Conservation (phyloP, 139 green algal species). For the Axilococcus clingmanii region DNA sequence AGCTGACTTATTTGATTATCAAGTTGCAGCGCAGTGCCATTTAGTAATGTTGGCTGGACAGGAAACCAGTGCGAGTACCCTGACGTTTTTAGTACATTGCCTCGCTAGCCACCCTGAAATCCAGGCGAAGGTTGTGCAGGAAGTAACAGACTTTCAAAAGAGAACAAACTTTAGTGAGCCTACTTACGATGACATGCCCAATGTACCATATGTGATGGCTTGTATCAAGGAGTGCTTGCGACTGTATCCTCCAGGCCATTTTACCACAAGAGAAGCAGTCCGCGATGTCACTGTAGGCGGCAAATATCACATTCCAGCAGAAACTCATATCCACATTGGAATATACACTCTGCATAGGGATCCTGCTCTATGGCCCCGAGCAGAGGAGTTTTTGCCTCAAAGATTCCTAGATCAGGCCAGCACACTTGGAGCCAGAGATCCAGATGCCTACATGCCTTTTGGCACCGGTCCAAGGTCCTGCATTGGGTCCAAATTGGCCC, state of each 20-base stretch:
- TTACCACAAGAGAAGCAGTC: background rate
- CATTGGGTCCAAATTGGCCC: constrained; percentile 25
- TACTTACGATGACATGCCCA: constrained; percentile 1
- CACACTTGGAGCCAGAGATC: too few species aligned
- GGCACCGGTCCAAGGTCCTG: constrained; percentile 22
- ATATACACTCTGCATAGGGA: constrained; percentile 20
- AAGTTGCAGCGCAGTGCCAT: too few species aligned
- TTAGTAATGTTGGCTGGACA: too few species aligned
- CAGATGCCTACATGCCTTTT: constrained; percentile 29
- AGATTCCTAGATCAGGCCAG: constrained; percentile 8
- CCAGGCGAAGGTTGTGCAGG: constrained; percentile 13
- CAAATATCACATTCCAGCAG: constrained; percentile 5
- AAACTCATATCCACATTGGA: constrained; percentile 15
- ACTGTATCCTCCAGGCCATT: background rate
- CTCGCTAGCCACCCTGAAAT: constrained; percentile 17
- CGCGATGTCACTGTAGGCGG: constrained; percentile 6
- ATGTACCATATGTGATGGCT: constrained; percentile 20
- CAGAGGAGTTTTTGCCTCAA: constrained; percentile 17
- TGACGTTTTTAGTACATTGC: constrained; percentile 21
- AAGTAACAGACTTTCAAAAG: constrained; percentile 16
- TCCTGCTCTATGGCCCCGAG: constrained; percentile 12
- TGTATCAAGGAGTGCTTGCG: constrained; percentile 21
- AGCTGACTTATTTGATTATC: too few species aligned
- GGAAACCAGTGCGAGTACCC: constrained; percentile 17
- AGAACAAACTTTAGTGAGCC: background rate